Conservation (phyloP, 164 flowering plant genomes). For the Vitis vinifera region ASM3070453v1 NC_081809.1:20595001-20595500, state of each 20-base stretch:
- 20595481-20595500: too few relatives aligned
- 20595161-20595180: constrained; percentile 25
- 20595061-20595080: constrained; percentile 39
- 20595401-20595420: constrained; percentile 56
- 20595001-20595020: constrained; percentile 2
- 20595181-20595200: constrained; percentile 10
- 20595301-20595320: constrained; percentile 29
- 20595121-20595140: constrained; percentile 46
- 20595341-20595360: constrained; percentile 27
- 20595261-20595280: constrained; percentile 32
- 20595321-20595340: constrained; percentile 18
- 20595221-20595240: constrained; percentile 19
- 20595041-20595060: constrained; percentile 39
- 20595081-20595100: constrained; percentile 44
- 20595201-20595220: constrained; percentile 30
- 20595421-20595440: constrained; percentile 51
- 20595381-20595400: constrained; percentile 35
- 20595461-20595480: constrained; percentile 5
- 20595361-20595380: constrained; percentile 41
- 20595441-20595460: constrained; percentile 43
- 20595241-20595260: constrained; percentile 8
- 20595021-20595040: constrained; percentile 22
- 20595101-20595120: constrained; percentile 29
- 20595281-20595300: constrained; percentile 50
- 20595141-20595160: constrained; percentile 42